These are phyloP conservation scores for Talaromyces stipitatus DNA, from an alignment of 495 filamentous ascomycete species.

Conservation along the genomic window DNA sequence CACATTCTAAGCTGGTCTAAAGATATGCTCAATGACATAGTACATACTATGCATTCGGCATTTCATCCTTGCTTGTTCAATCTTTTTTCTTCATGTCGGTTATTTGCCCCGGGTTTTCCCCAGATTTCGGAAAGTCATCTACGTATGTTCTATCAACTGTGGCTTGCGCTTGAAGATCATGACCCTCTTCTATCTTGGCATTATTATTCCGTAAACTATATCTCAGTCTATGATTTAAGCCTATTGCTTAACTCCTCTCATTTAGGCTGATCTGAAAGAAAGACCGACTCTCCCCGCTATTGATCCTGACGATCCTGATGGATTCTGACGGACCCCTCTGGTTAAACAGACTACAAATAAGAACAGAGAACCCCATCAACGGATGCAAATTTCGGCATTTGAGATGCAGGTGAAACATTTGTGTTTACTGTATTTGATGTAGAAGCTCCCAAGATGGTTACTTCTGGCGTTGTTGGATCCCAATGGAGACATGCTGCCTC, in stretches of 20 bases:
- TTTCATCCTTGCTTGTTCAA: background rate
- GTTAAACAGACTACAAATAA: background rate
- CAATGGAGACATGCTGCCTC: background rate
- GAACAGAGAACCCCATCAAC: background rate
- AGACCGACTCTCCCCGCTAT: background rate
- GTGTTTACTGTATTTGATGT: background rate
- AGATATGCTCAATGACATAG: background rate
- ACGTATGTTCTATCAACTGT: too few relatives aligned
- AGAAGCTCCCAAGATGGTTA: background rate
- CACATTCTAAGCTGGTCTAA: background rate
- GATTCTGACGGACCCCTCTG: too few relatives aligned
- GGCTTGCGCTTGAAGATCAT: background rate
- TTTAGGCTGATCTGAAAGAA: background rate
- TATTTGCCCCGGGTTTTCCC: background rate
- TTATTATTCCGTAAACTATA: background rate
- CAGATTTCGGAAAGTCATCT: background rate
- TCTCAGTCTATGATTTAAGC: background rate
- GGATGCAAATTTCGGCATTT: slow-evolving; percentile 3
- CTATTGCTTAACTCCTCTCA: too few relatives aligned
- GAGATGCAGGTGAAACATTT: background rate
- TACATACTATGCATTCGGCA: background rate
- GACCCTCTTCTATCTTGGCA: background rate
- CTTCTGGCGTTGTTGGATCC: background rate
- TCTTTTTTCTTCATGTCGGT: background rate
- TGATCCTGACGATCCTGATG: background rate